A percentile compares a stretch with the other conserved stretches of the same genome.
Conservation (phyloP, 495 filamentous ascomycete species). For the Aspergillus olivimuriae region DNA sequence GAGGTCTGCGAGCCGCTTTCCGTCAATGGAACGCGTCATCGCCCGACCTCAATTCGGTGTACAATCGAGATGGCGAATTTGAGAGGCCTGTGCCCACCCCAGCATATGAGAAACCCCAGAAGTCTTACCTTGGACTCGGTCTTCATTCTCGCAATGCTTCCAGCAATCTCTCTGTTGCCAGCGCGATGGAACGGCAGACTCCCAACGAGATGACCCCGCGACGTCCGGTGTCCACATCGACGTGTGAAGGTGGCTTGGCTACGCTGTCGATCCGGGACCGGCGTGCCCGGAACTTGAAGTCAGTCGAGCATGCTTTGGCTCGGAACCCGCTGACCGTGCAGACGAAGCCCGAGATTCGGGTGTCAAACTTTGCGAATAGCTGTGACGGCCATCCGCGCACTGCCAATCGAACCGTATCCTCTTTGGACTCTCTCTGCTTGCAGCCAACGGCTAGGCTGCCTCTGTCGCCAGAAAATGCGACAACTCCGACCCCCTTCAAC, state of each 20-base stretch:
- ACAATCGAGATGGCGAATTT: constrained; percentile 2
- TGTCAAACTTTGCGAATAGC: not conserved
- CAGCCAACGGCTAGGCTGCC: constrained; percentile 6
- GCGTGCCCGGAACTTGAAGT: constrained; percentile 24
- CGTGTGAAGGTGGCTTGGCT: constrained; percentile 4
- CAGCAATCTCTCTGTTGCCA: no score
- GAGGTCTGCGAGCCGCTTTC: constrained; percentile 31
- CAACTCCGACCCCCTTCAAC: constrained; percentile 26
- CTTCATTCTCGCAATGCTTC: not conserved
- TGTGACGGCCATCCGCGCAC: constrained; percentile 1
- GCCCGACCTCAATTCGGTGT: constrained; percentile 12
- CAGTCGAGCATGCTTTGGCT: constrained; percentile 10
- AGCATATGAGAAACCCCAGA: not conserved
- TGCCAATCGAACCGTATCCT: constrained; percentile 14
- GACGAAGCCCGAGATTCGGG: constrained; percentile 17
- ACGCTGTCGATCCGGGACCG: constrained; percentile 30
- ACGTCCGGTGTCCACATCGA: constrained; percentile 8
- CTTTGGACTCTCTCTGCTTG: constrained; percentile 13
- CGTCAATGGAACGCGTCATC: constrained; percentile 24
- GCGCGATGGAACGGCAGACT: no score
- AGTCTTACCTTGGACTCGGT: not conserved
- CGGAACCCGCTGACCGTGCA: constrained; percentile 24
- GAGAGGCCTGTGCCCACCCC: not conserved
- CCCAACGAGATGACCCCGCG: no score
- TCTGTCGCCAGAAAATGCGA: constrained; percentile 11